Percentiles rank a stretch among this genome's conserved stretches.
These are phyloP conservation scores for Thalassiosira profunda DNA, from an alignment of 108 stramenopile genomes.

Conservation along the genomic window DNA sequence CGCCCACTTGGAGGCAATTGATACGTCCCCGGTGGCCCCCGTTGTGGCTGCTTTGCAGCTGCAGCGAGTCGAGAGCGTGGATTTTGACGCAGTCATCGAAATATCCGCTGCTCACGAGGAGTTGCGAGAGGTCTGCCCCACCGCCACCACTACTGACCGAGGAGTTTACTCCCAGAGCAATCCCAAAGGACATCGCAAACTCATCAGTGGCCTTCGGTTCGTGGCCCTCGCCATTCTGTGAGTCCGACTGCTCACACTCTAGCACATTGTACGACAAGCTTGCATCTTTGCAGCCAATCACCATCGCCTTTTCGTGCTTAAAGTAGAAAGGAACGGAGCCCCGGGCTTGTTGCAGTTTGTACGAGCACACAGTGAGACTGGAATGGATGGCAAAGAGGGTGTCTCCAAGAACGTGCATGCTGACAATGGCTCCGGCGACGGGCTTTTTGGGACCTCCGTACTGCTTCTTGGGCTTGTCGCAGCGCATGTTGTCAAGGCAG, in stretches of 20 bases:
- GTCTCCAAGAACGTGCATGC: conserved; percentile 60
- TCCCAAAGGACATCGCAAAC: conserved; percentile 72
- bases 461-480: conserved; percentile 78
- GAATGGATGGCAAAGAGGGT: conserved; percentile 68
- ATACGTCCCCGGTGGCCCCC: conserved; percentile 78
- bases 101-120: conserved; percentile 78
- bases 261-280: conserved; percentile 39
- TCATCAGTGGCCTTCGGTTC: conserved; percentile 38
- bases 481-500: conserved; percentile 46
- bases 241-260: no score
- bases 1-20: conserved; percentile 64
- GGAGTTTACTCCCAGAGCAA: no score
- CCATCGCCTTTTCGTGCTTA: conserved; percentile 59
- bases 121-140: conserved; percentile 50
- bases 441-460: conserved; percentile 55
- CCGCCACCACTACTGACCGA: no score
- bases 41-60: conserved; percentile 49
- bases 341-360: conserved; percentile 58
- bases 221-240: background rate
- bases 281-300: conserved; percentile 41
- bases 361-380: conserved; percentile 76
- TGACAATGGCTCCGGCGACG: conserved; percentile 54
- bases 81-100: conserved; percentile 76
- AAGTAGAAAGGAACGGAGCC: conserved; percentile 42
- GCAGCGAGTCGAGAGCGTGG: conserved; percentile 65